Base-by-base conservation (phyloP, 1,139 yeast genomes). In the Protomyces gravidus region DNA sequence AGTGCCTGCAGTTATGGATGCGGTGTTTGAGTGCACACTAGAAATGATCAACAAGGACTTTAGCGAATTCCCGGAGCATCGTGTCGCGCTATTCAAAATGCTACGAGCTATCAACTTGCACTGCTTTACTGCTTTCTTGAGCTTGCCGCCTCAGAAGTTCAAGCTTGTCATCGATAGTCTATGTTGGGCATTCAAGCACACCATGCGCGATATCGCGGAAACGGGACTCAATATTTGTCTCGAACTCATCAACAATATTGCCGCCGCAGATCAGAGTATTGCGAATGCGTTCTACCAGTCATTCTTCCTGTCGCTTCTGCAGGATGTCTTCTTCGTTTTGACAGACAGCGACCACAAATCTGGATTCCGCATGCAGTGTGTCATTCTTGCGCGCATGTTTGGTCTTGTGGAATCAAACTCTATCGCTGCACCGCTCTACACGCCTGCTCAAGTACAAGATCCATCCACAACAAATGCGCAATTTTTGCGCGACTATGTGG, bases 341-440 rank as follows among this genome's bases (percentile, higher is more conserved):
- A 92, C 98, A 2, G 98, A 94, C 72, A 86, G 97, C 5, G 99
- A 92, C 71, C 99, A 94, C 73, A 92, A 92, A 74, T 88, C 97
- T 23, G 98, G 97, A 1, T 94, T 94, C 76, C 81, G 86, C 65
- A 80, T 84, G 67, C 98, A 94, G 75, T 80, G 96, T 4, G 86
- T 86, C 69, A 79, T 94, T 65, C 78, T 94, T 67, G 86, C 95
- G 61, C 86, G 85, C 71, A 78, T 92, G 74, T 82, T 94, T 65
- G 89, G 88, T 65, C 76, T 92, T 62, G 95, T 92, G 17, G 89
- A 87, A 71, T 86, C 83, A 65, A 79, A 83, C 63, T 82, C 82
- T 63, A 87, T 92, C 62, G 76, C 81, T 42, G 83, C 80, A 56
- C 95, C 97, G 39, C 78, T 94, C 64, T 92, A 89, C 71, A 76